These are phyloP conservation scores for Agroathelia rolfsii DNA, from an alignment of 1,284 basidiomycete genomes.

Conservation along the genomic window DNA sequence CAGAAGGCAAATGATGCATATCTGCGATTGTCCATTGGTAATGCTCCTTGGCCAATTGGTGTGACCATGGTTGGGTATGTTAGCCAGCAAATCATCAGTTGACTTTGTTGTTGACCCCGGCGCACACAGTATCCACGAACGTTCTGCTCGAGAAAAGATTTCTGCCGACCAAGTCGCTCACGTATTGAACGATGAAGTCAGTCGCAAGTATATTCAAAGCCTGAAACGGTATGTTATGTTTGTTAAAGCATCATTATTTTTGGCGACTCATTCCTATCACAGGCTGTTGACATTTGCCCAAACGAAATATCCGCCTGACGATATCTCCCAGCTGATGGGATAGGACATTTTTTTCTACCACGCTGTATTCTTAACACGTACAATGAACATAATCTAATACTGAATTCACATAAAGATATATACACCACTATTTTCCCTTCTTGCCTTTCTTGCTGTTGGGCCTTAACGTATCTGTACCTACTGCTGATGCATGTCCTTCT, in stretches of 20 bases:
- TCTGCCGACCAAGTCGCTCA: conserved; percentile 95
- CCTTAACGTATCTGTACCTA: conserved; percentile 17
- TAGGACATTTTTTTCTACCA: conserved; percentile 24
- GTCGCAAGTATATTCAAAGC: conserved; percentile 97
- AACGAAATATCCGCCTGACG: conserved; percentile 87
- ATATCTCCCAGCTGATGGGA: conserved; percentile 88
- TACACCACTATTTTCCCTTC: conserved; percentile 27
- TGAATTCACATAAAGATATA: no score
- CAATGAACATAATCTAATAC: no score
- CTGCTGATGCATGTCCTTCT: conserved; percentile 64
- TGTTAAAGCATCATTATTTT: conserved; percentile 3
- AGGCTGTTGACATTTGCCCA: conserved; percentile 91
- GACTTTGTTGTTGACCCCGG: conserved; percentile 6
- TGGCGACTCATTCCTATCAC: conserved; percentile 8
- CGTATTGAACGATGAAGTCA: conserved; percentile 97
- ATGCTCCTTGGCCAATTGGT: conserved; percentile 99
- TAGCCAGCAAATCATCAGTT: not conserved
- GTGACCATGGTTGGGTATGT: conserved; percentile 96
- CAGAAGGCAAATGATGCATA: conserved; percentile 96
- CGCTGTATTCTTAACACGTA: no score
- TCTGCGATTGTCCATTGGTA: conserved; percentile 92
- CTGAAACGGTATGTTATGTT: conserved; percentile 67
- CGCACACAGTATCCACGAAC: conserved; percentile 91
- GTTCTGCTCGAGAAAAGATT: conserved; percentile 95
- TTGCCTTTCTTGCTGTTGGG: conserved; percentile 26